Conservation (phyloP, 306 rosid species). For the Abrus precatorius region DNA sequence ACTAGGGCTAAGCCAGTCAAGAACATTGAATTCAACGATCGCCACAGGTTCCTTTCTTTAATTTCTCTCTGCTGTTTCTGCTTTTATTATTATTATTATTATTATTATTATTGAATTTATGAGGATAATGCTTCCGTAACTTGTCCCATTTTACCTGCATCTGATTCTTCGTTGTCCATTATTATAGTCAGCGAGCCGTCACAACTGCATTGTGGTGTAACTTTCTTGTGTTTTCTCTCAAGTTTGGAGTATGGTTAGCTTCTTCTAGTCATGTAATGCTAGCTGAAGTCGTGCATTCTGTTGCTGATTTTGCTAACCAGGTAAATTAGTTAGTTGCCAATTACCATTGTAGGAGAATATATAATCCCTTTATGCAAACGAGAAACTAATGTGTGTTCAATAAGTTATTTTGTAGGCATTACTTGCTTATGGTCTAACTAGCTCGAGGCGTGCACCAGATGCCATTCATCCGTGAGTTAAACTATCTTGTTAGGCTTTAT, state of each 20-base stretch:
- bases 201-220: constrained; percentile 98
- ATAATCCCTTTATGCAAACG: not conserved
- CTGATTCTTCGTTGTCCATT: constrained; percentile 1
- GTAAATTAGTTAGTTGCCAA: constrained; percentile 40
- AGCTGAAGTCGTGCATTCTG: constrained; percentile 92
- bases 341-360: not conserved
- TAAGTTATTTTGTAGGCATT: constrained; percentile 76
- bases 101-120: not conserved
- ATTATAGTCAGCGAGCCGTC: constrained; percentile 89
- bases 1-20: constrained; percentile 79
- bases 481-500: not conserved
- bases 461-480: constrained; percentile 94
- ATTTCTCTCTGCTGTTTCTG: not conserved
- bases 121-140: not conserved
- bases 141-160: not conserved
- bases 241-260: constrained; percentile 85
- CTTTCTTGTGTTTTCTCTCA: constrained; percentile 97
- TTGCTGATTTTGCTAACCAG: constrained; percentile 98
- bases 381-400: constrained; percentile 51
- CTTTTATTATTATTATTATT: no score
- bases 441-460: constrained; percentile 99
- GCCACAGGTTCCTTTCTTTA: constrained; percentile 65
- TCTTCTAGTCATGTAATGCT: constrained; percentile 95
- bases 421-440: constrained; percentile 94
- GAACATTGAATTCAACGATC: constrained; percentile 71